phyloP scores from a whole-genome alignment of 257 asterid genomes.

The Penstemon barbatus region DNA sequence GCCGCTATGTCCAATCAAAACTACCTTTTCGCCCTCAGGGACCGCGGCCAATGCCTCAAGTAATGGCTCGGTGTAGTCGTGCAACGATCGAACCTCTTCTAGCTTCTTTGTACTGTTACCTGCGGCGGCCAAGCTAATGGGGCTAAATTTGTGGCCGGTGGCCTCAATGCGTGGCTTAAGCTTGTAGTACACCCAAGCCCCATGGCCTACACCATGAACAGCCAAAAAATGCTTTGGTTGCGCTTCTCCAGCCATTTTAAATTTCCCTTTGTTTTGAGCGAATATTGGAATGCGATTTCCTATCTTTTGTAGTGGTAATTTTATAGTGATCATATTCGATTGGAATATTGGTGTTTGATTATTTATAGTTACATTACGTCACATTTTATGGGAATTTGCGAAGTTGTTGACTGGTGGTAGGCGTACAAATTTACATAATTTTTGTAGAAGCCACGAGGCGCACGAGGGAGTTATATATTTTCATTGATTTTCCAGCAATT shows the following conservation, averaged over 20 bases:
- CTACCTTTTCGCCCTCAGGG: slow-evolving; percentile 51
- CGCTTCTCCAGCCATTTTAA: slow-evolving; percentile 23
- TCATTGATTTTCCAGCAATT: too few relatives aligned
- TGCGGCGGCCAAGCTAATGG: slow-evolving; percentile 53
- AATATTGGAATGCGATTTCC: slow-evolving; percentile 15
- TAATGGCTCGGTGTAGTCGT: slow-evolving; percentile 49
- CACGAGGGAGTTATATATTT: not conserved
- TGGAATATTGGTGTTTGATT: not conserved
- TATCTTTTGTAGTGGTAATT: slow-evolving; percentile 14
- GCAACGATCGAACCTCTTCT: slow-evolving; percentile 40
- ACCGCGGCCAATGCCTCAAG: slow-evolving; percentile 46
- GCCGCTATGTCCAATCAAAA: slow-evolving; percentile 56
- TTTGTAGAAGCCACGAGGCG: slow-evolving; percentile 1
- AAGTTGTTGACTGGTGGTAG: too few relatives aligned
- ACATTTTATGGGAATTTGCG: not conserved
- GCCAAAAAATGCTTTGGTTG: slow-evolving; percentile 53
- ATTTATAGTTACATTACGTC: not conserved
- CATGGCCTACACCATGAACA: slow-evolving; percentile 71
- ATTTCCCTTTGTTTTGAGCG: slow-evolving; percentile 18
- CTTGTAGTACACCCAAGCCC: slow-evolving; percentile 69
- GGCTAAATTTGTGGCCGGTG: slow-evolving; percentile 51
- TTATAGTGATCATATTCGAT: slow-evolving; percentile 25
- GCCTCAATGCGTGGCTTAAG: slow-evolving; percentile 63
- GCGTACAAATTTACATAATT: not conserved
- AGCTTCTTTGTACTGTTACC: slow-evolving; percentile 42